These are phyloP conservation scores for Sporothrix curviconia DNA, from an alignment of 2,329 filamentous ascomycete genomes.

Conservation along the genomic window DNA sequence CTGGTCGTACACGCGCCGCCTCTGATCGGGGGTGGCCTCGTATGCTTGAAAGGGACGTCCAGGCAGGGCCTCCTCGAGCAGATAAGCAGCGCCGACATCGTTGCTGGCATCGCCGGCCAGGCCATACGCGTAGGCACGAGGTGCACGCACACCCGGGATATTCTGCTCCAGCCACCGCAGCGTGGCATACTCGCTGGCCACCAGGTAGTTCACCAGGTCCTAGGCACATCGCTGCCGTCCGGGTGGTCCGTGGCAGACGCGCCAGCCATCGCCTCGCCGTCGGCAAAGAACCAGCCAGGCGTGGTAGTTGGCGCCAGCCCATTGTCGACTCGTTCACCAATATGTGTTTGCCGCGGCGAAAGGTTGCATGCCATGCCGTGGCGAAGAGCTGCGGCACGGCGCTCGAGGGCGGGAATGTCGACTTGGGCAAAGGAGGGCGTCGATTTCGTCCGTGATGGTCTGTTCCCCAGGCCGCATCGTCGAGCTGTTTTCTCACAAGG, in stretches of 20 bases:
- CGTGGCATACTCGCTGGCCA: constrained; percentile 14
- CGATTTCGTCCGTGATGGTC: not conserved
- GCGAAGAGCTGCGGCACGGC: not conserved
- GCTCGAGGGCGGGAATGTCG: not conserved
- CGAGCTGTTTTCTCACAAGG: too few species aligned
- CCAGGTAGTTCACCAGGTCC: not conserved
- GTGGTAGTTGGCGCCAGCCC: constrained; percentile 14
- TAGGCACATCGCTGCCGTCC: not conserved
- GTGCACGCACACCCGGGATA: not conserved
- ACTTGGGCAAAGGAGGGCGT: not conserved
- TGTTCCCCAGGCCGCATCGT: constrained; percentile 4
- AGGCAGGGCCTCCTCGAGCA: constrained; percentile 11
- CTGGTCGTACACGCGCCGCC: constrained; percentile 3
- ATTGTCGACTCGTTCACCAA: not conserved
- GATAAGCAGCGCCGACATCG: constrained; percentile 5
- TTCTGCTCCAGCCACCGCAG: constrained; percentile 7
- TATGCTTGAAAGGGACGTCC: not conserved
- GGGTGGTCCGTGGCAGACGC: constrained; percentile 3
- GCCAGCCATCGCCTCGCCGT: constrained; percentile 12
- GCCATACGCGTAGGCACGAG: not conserved
- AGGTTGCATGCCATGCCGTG: not conserved
- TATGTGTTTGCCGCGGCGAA: not conserved
- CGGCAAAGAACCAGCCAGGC: constrained; percentile 4
- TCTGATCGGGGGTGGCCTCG: constrained; percentile 3
- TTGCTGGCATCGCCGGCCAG: not conserved